A percentile compares a stretch with the other conserved stretches of the same genome.
phyloP scores from a whole-genome alignment of 331 rosid species.

The Malus hybrid region DNA sequence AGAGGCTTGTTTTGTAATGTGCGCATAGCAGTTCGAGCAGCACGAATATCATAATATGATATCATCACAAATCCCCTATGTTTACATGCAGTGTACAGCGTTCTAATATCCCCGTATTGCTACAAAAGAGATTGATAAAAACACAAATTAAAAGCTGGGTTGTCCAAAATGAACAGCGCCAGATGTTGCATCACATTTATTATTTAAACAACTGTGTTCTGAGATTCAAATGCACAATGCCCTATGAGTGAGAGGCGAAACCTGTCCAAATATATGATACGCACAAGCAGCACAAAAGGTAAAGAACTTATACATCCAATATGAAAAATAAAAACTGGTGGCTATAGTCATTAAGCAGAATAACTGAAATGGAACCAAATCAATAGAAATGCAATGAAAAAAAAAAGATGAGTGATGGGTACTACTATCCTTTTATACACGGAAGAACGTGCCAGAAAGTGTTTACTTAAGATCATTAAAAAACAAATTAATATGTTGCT shows the following conservation, averaged over 20 bases:
- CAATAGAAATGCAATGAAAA: background rate
- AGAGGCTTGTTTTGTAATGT: slow-evolving; percentile 73
- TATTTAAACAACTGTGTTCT: background rate
- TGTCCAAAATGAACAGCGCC: background rate
- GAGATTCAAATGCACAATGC: background rate
- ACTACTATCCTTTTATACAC: background rate
- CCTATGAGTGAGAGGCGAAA: background rate
- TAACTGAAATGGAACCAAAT: background rate
- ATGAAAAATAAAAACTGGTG: background rate
- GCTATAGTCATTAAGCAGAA: background rate
- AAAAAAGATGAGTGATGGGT: background rate
- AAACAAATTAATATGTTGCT: background rate
- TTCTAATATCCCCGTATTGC: slow-evolving; percentile 84
- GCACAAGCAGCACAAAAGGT: background rate
- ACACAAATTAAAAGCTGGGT: background rate
- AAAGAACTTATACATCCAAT: background rate
- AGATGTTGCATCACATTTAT: background rate
- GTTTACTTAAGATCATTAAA: background rate
- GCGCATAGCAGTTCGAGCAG: slow-evolving; percentile 89
- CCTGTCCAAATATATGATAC: background rate
- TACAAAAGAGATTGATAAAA: slow-evolving; percentile 17
- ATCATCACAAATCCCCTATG: slow-evolving; percentile 92
- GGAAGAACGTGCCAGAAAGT: background rate
- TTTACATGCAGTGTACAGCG: slow-evolving; percentile 79
- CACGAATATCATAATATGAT: slow-evolving; percentile 85